A percentile compares a stretch with the other conserved stretches of the same genome.
Evolutionary conservation across 331 rosid genomes (phyloP).

Genomic region (Pyracantha coccinea): DNA sequence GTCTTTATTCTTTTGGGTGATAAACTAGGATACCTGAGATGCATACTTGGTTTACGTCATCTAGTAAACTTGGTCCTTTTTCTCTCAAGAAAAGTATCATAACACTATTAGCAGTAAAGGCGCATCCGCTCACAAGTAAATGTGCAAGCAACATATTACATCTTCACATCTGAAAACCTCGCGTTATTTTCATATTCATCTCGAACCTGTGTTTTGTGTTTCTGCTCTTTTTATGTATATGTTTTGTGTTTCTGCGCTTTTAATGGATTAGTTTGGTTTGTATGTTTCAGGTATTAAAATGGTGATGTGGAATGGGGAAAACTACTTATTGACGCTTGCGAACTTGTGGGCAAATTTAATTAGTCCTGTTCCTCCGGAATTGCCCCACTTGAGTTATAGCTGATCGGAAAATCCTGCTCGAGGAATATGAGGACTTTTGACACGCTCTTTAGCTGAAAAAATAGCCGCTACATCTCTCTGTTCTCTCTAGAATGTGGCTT

Average conservation of each 20-base stretch:
- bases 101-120: not conserved
- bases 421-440: not conserved
- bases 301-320: slow-evolving; percentile 67
- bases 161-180: not conserved
- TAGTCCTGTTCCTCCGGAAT: slow-evolving; percentile 45
- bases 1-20: not conserved
- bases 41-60: not conserved
- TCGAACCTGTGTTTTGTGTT: not conserved
- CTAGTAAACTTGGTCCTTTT: not conserved
- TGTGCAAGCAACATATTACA: not conserved
- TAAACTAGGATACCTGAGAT: not conserved
- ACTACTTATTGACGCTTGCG: slow-evolving; percentile 52
- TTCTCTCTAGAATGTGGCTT: slow-evolving; percentile 11
- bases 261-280: not conserved
- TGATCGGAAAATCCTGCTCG: slow-evolving; percentile 9
- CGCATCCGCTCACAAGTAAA: not conserved
- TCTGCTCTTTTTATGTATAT: not conserved
- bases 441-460: not conserved
- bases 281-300: slow-evolving; percentile 52
- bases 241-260: not conserved
- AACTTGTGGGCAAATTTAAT: slow-evolving; percentile 80
- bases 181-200: not conserved
- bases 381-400: slow-evolving; percentile 18
- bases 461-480: not conserved
- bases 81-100: not conserved